Evolutionary conservation across 2,329 filamentous ascomycete species (phyloP).

Genomic region (Talaromyces verruculosus): DNA sequence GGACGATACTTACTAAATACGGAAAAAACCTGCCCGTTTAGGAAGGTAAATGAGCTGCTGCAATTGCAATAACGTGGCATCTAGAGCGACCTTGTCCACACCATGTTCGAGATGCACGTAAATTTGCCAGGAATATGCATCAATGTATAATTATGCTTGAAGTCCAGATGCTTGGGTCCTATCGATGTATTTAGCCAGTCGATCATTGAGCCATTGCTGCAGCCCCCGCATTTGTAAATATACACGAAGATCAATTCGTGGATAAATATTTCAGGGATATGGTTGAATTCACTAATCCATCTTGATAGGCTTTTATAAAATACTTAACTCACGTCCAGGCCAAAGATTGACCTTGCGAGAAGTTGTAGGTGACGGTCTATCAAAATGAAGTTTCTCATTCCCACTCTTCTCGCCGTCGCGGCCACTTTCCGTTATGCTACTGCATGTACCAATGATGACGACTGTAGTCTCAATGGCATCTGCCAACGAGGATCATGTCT

Average conservation of each 20-base stretch:
- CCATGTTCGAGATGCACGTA: not conserved
- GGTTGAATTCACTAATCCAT: too few species aligned
- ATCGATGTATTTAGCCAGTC: not conserved
- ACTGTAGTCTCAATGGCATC: slow-evolving; percentile 46
- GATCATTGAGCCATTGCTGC: not conserved
- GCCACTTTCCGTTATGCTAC: not conserved
- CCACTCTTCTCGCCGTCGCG: not conserved
- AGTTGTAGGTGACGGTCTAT: too few species aligned
- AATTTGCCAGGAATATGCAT: not conserved
- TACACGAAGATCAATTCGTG: not conserved
- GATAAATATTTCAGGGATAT: too few species aligned
- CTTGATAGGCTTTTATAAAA: too few species aligned
- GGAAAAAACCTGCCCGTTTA: not conserved
- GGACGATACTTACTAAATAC: not conserved
- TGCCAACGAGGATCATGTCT: slow-evolving; percentile 27
- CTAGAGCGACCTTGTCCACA: not conserved
- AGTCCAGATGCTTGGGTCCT: not conserved
- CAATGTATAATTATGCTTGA: not conserved
- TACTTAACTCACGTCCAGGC: too few species aligned
- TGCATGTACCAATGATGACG: slow-evolving; percentile 32
- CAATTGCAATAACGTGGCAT: not conserved
- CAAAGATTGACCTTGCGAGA: not conserved
- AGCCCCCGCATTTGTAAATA: not conserved
- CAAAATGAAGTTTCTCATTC: slow-evolving; percentile 6
- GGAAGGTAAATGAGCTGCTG: not conserved